Percentiles rank a stretch among this genome's conserved stretches.
These are phyloP conservation scores for Cryptococcus floricola DNA, from an alignment of 1,284 basidiomycete genomes.

Conservation along the genomic window DNA sequence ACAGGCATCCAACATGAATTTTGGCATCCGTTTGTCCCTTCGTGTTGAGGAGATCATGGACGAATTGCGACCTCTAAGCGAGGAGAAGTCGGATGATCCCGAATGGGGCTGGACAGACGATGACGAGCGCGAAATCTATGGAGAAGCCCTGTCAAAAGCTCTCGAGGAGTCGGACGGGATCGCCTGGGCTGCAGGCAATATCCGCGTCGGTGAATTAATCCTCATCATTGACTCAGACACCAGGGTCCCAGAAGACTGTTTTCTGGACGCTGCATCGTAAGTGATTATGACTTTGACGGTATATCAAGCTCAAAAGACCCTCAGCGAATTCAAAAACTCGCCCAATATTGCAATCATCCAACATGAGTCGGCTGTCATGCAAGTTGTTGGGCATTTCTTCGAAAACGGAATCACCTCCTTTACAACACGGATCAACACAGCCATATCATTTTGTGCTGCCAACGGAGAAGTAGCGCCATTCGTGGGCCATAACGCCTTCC, in stretches of 20 bases:
- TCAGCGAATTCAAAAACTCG: background rate
- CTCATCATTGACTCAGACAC: slow-evolving; percentile 77
- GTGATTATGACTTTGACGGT: background rate
- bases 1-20: slow-evolving; percentile 67
- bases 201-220: slow-evolving; percentile 59
- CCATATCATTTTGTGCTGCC: slow-evolving; percentile 63
- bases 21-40: slow-evolving; percentile 66
- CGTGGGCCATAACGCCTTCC: slow-evolving; percentile 77
- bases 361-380: slow-evolving; percentile 57
- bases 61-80: slow-evolving; percentile 41
- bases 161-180: slow-evolving; percentile 59
- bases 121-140: slow-evolving; percentile 40
- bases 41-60: slow-evolving; percentile 69
- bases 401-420: slow-evolving; percentile 81
- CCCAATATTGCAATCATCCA: slow-evolving; percentile 61
- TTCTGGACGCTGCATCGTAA: slow-evolving; percentile 70
- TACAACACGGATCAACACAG: slow-evolving; percentile 66
- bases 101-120: slow-evolving; percentile 30
- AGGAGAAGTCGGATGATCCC: slow-evolving; percentile 17
- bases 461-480: slow-evolving; percentile 73
- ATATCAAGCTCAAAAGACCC: too few species aligned
- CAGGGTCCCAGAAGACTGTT: slow-evolving; percentile 76
- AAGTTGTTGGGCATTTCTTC: slow-evolving; percentile 79
- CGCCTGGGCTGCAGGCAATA: slow-evolving; percentile 45
- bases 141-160: slow-evolving; percentile 34